Evolutionary conservation across 2,329 filamentous ascomycete species (phyloP), one percentile per base, ranked within the genome.

Genomic region (Didymella pinodella): DNA sequence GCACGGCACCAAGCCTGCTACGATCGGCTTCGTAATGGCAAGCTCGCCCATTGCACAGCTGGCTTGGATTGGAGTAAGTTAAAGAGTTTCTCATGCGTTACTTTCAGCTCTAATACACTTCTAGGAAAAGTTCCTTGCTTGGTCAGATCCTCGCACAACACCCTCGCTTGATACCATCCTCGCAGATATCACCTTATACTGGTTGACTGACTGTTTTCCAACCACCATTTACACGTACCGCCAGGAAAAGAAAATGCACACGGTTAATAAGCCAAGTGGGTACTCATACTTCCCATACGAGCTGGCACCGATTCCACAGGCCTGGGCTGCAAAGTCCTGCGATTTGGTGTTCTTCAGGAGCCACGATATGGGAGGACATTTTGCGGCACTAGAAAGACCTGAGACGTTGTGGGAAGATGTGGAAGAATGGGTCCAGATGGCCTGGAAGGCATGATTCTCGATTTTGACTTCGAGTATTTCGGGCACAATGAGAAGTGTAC

Each of bases 31-130:
- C 5, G 82, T 80, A 0, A 71, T 89, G 1, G 76, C 80, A 3
- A 76, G 82, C 4, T 86, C 77, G 32, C 86, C 87, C 0, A 61
- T 88, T 1, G 83, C 85, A 0, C 67, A 88, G 20, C 77, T 89
- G 2, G 80, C 82, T 7, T 89, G 86, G 82, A 78, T 87, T 26
- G 83, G 82, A 40, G 56, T 58, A 46, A 34, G 56, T 41, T 16
- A n/a, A 7, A 18, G 36, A 34, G 31, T 18, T 29, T 16, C 22
- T 10, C 7, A 12, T 7, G 10, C 3, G n/a, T 4, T 18, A 11
- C 18, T 22, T 20, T 40, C 4, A 16, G 11, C 7, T 40, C 16
- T 18, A 20, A 44, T 5, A 26, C 6, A 12, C 22, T 28, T 25
- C 3, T 16, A 54, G 4, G 85, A 87, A 64, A 87, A 86, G 67